These are phyloP conservation scores for Trichoderma hamatum DNA, from an alignment of 2,329 filamentous ascomycete genomes.

Conservation along the genomic window DNA sequence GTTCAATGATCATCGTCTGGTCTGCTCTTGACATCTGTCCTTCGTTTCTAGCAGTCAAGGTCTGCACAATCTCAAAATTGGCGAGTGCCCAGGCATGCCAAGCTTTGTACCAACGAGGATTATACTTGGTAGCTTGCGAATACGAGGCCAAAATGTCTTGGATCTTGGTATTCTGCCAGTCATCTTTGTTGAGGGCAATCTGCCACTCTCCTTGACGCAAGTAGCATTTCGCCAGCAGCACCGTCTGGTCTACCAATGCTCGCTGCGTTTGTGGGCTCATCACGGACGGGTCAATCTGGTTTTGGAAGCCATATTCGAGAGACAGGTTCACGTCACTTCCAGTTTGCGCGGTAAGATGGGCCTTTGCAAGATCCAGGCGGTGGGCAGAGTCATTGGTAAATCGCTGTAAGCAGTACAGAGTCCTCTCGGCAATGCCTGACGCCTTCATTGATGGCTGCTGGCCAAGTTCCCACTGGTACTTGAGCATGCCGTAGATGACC, in stretches of 20 bases:
- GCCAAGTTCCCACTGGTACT: constrained; percentile 91
- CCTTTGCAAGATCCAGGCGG: constrained; percentile 56
- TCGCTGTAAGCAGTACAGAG: constrained; percentile 60
- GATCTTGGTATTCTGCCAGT: constrained; percentile 86
- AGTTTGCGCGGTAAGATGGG: constrained; percentile 52
- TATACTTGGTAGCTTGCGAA: constrained; percentile 87
- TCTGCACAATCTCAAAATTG: constrained; percentile 97
- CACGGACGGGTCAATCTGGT: constrained; percentile 48
- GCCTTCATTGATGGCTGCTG: constrained; percentile 56
- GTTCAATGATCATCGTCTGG: constrained; percentile 72
- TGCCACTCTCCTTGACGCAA: constrained; percentile 97
- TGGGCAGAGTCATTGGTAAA: constrained; percentile 64
- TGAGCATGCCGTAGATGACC: constrained; percentile 94
- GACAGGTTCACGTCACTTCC: constrained; percentile 50
- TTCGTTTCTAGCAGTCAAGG: constrained; percentile 68
- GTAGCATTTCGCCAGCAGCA: constrained; percentile 91
- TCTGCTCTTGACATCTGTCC: constrained; percentile 52
- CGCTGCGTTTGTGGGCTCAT: constrained; percentile 56
- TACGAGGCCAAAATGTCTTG: constrained; percentile 91
- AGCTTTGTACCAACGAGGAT: constrained; percentile 96
- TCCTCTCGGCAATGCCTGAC: constrained; percentile 55
- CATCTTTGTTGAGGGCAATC: constrained; percentile 78
- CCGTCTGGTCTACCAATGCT: constrained; percentile 61
- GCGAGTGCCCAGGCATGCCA: constrained; percentile 99
- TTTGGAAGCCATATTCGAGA: constrained; percentile 55